Evolutionary conservation across 768 basidiomycete species (phyloP).

Genomic region (Boletus bicolor): DNA sequence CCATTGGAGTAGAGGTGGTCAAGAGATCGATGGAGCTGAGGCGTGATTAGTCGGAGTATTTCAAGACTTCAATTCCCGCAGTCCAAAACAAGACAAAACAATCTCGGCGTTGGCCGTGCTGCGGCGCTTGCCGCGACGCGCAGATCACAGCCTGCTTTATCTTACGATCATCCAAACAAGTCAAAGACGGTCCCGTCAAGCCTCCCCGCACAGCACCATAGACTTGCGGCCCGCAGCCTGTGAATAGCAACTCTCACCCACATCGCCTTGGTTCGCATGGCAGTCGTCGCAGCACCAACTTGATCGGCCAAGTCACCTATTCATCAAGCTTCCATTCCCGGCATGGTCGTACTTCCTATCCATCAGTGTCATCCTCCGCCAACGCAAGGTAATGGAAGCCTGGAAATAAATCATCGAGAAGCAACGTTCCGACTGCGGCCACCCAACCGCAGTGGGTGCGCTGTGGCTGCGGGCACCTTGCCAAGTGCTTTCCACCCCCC

Average conservation of each 20-base stretch:
- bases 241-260: neutral
- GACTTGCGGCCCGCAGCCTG: neutral
- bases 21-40: slow-evolving; percentile 20
- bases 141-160: too few species aligned
- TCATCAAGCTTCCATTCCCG: slow-evolving; percentile 17
- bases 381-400: slow-evolving; percentile 7
- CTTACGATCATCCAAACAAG: too few species aligned
- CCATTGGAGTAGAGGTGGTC: slow-evolving; percentile 40
- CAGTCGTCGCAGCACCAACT: too few species aligned
- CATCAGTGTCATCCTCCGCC: slow-evolving; percentile 17
- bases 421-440: neutral
- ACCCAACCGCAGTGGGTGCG: slow-evolving; percentile 18
- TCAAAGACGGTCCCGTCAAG: slow-evolving; percentile 3
- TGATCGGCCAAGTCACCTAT: neutral
- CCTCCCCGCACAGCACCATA: slow-evolving; percentile 5
- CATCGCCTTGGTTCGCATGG: too few species aligned
- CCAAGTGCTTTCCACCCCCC: neutral
- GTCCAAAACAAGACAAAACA: slow-evolving; percentile 23
- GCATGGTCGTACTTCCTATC: slow-evolving; percentile 15
- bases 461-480: neutral
- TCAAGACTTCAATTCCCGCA: slow-evolving; percentile 19
- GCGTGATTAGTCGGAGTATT: slow-evolving; percentile 27
- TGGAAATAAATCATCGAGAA: neutral
- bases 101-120: neutral
- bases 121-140: too few species aligned